Conservation (phyloP, 2,329 filamentous ascomycete species). For the Blastomyces emzantsi region DNA sequence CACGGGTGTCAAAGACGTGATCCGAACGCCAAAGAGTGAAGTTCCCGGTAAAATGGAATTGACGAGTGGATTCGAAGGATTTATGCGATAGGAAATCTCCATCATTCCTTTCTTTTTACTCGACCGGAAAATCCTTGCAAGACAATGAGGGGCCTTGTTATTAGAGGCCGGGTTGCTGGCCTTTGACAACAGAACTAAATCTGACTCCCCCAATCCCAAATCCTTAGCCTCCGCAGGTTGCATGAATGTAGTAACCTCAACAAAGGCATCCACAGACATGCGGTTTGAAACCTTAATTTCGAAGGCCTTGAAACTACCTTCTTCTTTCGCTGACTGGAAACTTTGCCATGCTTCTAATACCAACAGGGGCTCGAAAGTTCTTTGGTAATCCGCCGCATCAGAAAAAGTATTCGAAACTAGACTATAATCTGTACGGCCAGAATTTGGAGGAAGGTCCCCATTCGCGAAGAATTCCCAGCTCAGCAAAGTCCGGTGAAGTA, state of each 20-base stretch:
- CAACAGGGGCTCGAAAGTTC: conserved; percentile 81
- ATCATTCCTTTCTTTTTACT: conserved; percentile 71
- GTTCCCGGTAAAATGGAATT: conserved; percentile 58
- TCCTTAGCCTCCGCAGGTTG: conserved; percentile 62
- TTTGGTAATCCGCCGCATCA: conserved; percentile 70
- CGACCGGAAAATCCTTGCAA: conserved; percentile 73
- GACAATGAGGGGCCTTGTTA: conserved; percentile 62
- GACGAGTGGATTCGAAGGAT: conserved; percentile 55
- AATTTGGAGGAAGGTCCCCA: conserved; percentile 72
- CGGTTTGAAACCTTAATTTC: conserved; percentile 82
- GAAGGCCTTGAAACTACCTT: conserved; percentile 69
- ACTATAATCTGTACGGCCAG: conserved; percentile 60
- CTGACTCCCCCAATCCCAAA: conserved; percentile 66
- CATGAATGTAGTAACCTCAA: conserved; percentile 83
- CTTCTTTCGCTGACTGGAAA: conserved; percentile 82
- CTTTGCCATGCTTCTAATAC: conserved; percentile 93
- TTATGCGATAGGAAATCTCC: conserved; percentile 79
- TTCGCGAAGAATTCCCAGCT: conserved; percentile 92
- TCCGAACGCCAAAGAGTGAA: conserved; percentile 65
- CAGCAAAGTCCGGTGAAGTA: conserved; percentile 75
- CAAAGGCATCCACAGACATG: conserved; percentile 82
- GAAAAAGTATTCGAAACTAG: conserved; percentile 69
- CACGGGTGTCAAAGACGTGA: conserved; percentile 87
- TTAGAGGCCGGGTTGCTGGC: conserved; percentile 60
- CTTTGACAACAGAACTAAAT: conserved; percentile 79